Percentiles rank a stretch among this genome's conserved stretches.
Conservation (phyloP, 495 filamentous ascomycete genomes). For the Aspergillus affinis region DNA sequence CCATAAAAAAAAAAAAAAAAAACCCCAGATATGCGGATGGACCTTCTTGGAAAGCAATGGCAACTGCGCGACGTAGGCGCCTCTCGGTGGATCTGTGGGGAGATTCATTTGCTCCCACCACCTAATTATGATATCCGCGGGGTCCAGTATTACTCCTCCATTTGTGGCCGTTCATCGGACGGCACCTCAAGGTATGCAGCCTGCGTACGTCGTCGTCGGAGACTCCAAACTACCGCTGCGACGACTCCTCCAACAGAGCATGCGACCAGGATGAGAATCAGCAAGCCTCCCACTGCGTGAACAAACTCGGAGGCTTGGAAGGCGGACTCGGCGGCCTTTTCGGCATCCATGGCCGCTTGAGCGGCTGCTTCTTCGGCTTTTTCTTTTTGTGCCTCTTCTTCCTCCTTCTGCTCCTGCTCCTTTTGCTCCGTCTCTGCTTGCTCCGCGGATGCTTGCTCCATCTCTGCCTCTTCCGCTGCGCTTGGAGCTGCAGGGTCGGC, state of each 20-base stretch:
- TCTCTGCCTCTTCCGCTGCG: conserved; percentile 17
- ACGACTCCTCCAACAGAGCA: conserved; percentile 30
- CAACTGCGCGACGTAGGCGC: neutral
- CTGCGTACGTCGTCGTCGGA: conserved; percentile 26
- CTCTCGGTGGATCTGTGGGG: neutral
- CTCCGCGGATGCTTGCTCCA: conserved; percentile 13
- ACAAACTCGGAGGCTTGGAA: conserved; percentile 39
- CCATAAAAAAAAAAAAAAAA: too few species aligned
- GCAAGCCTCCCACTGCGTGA: conserved; percentile 31
- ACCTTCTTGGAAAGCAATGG: neutral
- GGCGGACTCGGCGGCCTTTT: conserved; percentile 34
- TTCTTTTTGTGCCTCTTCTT: conserved; percentile 15
- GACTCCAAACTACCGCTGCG: conserved; percentile 23
- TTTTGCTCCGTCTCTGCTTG: conserved; percentile 16
- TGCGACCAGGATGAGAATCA: conserved; percentile 33
- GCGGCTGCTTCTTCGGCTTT: conserved; percentile 32
- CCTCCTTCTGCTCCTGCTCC: conserved; percentile 16
- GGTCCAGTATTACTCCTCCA: conserved; percentile 17
- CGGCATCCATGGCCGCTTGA: conserved; percentile 32
- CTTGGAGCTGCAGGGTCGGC: conserved; percentile 34
- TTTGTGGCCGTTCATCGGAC: conserved; percentile 31
- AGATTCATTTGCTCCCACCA: neutral
- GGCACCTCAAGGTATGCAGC: conserved; percentile 35
- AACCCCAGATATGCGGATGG: neutral
- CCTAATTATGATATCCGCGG: neutral